A percentile compares a stretch with the other conserved stretches of the same genome.
phyloP scores from a whole-genome alignment of 2,329 filamentous ascomycete species.

The Taxawa tesnikishii region DNA sequence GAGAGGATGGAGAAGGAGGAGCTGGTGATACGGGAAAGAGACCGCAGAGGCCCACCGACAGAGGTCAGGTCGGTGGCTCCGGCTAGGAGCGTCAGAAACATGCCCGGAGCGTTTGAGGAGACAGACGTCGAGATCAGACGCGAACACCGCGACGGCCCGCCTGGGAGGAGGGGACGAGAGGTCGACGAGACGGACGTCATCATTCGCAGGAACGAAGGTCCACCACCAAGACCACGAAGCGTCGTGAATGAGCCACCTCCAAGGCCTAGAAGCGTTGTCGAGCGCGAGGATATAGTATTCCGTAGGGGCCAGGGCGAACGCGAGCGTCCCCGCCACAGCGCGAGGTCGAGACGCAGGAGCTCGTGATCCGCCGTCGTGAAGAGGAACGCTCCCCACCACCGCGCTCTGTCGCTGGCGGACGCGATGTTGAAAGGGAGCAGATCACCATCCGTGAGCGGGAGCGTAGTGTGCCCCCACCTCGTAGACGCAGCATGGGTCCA shows the following conservation, averaged over 20 bases:
- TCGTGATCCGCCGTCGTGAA: conserved; percentile 9
- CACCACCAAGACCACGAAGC: conserved; percentile 8
- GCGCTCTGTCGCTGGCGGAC: conserved; percentile 5
- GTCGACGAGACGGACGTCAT: conserved; percentile 8
- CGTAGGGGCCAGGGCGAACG: conserved; percentile 12
- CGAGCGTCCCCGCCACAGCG: conserved; percentile 8
- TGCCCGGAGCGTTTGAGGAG: conserved; percentile 9
- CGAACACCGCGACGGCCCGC: conserved; percentile 16
- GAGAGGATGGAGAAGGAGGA: conserved; percentile 29
- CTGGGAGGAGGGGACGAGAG: conserved; percentile 10
- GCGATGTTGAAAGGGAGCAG: conserved; percentile 14
- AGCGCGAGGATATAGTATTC: conserved; percentile 24
- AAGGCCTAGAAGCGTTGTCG: conserved; percentile 9
- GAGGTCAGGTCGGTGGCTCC: conserved; percentile 8
- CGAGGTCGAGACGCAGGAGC: conserved; percentile 9
- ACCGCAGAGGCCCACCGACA: conserved; percentile 18
- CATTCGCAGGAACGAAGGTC: conserved; percentile 11
- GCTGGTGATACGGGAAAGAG: conserved; percentile 23
- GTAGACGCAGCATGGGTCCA: conserved; percentile 20
- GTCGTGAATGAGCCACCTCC: conserved; percentile 8
- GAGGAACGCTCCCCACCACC: conserved; percentile 8
- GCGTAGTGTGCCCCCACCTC: conserved; percentile 19
- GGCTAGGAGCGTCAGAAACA: conserved; percentile 8
- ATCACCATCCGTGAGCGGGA: conserved; percentile 23
- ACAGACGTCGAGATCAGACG: conserved; percentile 13